A percentile compares a stretch with the other conserved stretches of the same genome.
Conservation (phyloP, 2,329 filamentous ascomycete species). For the Cadophora gregata region DNA sequence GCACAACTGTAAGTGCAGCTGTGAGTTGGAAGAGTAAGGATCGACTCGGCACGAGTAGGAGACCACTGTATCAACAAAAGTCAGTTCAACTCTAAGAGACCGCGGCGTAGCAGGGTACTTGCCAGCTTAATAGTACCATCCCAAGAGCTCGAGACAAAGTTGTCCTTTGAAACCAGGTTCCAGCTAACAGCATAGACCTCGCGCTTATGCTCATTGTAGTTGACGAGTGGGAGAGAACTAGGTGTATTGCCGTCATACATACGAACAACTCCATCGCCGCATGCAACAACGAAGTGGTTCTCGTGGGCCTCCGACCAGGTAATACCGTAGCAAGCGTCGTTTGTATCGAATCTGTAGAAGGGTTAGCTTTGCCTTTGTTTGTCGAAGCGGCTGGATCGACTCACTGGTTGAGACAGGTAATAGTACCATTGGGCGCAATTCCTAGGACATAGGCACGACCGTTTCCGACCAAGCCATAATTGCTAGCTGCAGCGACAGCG, state of each 20-base stretch:
- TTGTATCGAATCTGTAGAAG: slow-evolving; percentile 77
- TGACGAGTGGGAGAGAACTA: slow-evolving; percentile 83
- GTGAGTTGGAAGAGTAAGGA: slow-evolving; percentile 88
- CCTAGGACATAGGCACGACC: slow-evolving; percentile 86
- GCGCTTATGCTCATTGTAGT: slow-evolving; percentile 90
- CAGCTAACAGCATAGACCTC: slow-evolving; percentile 93
- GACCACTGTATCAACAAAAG: slow-evolving; percentile 71
- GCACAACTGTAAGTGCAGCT: slow-evolving; percentile 93
- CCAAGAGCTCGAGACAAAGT: slow-evolving; percentile 91
- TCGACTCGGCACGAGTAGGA: slow-evolving; percentile 73
- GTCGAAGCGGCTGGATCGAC: slow-evolving; percentile 30
- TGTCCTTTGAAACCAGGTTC: slow-evolving; percentile 90
- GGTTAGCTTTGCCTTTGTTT: background rate
- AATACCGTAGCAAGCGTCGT: slow-evolving; percentile 94
- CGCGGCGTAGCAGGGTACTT: slow-evolving; percentile 26
- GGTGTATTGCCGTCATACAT: slow-evolving; percentile 83
- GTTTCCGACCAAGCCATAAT: slow-evolving; percentile 97
- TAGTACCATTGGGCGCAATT: slow-evolving; percentile 76
- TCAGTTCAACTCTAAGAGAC: slow-evolving; percentile 23
- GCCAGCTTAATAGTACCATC: slow-evolving; percentile 93
- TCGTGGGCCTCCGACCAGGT: slow-evolving; percentile 97
- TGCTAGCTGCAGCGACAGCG: slow-evolving; percentile 87
- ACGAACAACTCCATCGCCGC: slow-evolving; percentile 93
- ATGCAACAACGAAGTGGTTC: slow-evolving; percentile 87
- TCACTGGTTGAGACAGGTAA: slow-evolving; percentile 83